A percentile compares a stretch with the other conserved stretches of the same genome.
These are phyloP conservation scores for Penicillium verhagenii DNA, from an alignment of 495 filamentous ascomycete species.

Conservation along the genomic window DNA sequence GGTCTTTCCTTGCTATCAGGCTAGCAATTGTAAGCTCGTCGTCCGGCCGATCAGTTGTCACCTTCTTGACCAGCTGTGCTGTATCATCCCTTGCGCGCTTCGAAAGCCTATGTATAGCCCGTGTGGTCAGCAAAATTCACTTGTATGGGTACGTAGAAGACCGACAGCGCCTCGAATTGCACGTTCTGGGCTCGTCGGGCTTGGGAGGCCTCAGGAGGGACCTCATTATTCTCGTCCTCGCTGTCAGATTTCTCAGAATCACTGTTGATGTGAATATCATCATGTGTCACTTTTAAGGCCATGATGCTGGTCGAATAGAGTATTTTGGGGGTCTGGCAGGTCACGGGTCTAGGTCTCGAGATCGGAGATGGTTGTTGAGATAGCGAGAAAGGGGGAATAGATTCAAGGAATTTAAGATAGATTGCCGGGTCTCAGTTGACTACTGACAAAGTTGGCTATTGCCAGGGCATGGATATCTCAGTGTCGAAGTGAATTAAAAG, in stretches of 20 bases:
- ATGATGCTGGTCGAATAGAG: background rate
- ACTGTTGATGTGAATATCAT: background rate
- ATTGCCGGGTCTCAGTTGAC: too few species aligned
- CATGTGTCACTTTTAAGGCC: background rate
- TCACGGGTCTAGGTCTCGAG: background rate
- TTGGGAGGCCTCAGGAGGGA: conserved; percentile 41
- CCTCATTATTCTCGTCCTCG: conserved; percentile 26
- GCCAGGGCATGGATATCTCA: too few species aligned
- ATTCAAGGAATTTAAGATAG: too few species aligned
- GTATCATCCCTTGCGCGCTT: conserved; percentile 37
- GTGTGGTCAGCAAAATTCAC: background rate
- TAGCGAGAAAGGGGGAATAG: background rate
- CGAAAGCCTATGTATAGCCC: conserved; percentile 36
- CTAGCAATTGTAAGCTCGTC: conserved; percentile 39
- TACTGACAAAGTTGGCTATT: too few species aligned
- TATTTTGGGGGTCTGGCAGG: background rate
- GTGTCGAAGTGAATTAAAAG: too few species aligned
- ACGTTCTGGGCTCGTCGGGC: conserved; percentile 50
- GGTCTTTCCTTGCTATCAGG: conserved; percentile 45
- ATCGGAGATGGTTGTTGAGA: background rate
- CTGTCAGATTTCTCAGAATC: conserved; percentile 32
- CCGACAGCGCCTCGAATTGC: conserved; percentile 53
- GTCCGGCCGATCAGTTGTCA: conserved; percentile 12
- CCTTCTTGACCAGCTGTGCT: conserved; percentile 28
- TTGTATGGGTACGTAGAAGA: conserved; percentile 3